These are phyloP conservation scores for Rhodotorula mucilaginosa DNA, from an alignment of 1,284 basidiomycete species.

Conservation along the genomic window DNA sequence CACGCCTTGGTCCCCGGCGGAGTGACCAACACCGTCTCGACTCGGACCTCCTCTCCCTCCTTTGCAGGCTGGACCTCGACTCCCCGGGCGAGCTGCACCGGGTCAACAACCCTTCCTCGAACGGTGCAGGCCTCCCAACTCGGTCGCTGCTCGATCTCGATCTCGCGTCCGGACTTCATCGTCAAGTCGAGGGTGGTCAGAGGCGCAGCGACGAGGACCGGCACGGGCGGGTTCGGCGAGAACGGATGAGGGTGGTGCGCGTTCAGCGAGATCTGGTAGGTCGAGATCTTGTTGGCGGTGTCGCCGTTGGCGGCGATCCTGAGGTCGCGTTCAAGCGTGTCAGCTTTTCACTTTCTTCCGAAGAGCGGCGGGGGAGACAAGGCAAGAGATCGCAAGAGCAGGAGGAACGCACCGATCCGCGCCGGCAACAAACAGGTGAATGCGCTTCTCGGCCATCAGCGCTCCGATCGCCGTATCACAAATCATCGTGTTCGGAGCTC, in stretches of 20 bases:
- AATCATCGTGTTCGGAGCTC: slow-evolving; percentile 84
- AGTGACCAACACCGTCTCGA: slow-evolving; percentile 69
- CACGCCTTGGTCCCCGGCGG: slow-evolving; percentile 63
- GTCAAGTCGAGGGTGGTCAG: slow-evolving; percentile 80
- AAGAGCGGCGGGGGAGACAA: too few species aligned
- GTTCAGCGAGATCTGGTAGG: slow-evolving; percentile 44
- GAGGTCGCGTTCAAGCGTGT: slow-evolving; percentile 53
- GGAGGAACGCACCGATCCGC: slow-evolving; percentile 29
- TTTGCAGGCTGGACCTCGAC: slow-evolving; percentile 53
- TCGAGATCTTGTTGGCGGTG: slow-evolving; percentile 80
- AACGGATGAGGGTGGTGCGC: slow-evolving; percentile 39
- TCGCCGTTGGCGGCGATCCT: slow-evolving; percentile 85
- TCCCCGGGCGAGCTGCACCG: slow-evolving; percentile 51
- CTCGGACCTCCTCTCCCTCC: slow-evolving; percentile 59
- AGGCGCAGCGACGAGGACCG: slow-evolving; percentile 86
- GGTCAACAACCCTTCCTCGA: slow-evolving; percentile 58
- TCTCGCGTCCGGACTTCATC: slow-evolving; percentile 71
- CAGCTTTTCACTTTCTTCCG: not conserved
- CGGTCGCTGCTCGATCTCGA: slow-evolving; percentile 87
- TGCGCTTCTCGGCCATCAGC: slow-evolving; percentile 71
- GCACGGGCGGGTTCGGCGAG: slow-evolving; percentile 63
- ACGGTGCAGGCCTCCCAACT: slow-evolving; percentile 80
- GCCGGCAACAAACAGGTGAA: slow-evolving; percentile 77
- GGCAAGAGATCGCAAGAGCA: not conserved
- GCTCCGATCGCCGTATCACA: slow-evolving; percentile 94